These are phyloP conservation scores for Oryza meridionalis DNA, from an alignment of 176 grass and related monocot species.

Conservation along the genomic window DNA sequence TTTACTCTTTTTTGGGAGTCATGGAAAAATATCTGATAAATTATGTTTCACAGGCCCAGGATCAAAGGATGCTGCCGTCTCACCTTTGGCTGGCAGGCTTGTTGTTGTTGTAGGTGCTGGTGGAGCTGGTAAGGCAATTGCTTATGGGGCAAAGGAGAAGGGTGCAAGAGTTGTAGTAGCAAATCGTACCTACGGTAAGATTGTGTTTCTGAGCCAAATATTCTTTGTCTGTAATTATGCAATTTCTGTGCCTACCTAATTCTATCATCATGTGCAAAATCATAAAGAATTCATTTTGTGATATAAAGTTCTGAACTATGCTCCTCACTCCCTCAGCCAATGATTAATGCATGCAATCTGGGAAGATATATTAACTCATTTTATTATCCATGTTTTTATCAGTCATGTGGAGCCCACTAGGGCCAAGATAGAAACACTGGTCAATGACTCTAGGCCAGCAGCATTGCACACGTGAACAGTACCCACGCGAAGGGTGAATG, in stretches of 20 bases:
- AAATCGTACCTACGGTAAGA: constrained; percentile 95
- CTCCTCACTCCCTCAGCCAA: background rate
- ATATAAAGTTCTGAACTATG: constrained; percentile 13
- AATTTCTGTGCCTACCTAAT: background rate
- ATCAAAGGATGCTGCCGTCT: constrained; percentile 62
- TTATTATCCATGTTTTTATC: background rate
- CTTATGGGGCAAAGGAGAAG: constrained; percentile 92
- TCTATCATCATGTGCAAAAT: constrained; percentile 20
- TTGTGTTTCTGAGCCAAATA: background rate
- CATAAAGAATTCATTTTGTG: constrained; percentile 3
- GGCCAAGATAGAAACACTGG: no score
- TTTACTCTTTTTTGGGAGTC: background rate
- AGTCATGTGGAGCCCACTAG: background rate
- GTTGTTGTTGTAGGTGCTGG: constrained; percentile 95
- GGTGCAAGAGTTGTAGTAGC: constrained; percentile 90
- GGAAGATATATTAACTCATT: background rate
- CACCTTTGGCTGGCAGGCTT: constrained; percentile 81
- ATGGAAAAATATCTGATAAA: constrained; percentile 17
- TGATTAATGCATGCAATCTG: background rate
- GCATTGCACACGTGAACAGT: no score
- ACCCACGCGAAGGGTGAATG: no score
- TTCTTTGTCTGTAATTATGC: constrained; percentile 13
- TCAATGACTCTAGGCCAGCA: no score
- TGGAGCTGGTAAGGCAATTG: constrained; percentile 93
- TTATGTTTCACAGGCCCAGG: constrained; percentile 56